Evolutionary conservation across 148 eudicot genomes (phyloP).

Genomic region (Chenopodium album): DNA sequence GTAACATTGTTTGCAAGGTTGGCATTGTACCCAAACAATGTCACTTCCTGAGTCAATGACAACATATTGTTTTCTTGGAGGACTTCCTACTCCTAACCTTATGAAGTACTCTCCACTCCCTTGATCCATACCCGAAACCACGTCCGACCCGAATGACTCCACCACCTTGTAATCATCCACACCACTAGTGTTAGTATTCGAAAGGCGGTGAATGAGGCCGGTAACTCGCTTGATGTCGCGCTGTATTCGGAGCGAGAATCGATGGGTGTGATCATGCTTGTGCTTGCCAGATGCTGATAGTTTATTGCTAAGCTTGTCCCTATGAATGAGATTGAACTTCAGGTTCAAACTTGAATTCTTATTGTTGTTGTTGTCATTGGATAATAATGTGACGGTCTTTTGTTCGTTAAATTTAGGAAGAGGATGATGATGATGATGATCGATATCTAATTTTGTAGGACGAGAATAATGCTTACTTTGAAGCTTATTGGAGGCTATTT

Average conservation of each 20-base stretch:
- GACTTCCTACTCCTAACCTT: slow-evolving; percentile 83
- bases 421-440: not conserved
- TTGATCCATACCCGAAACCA: slow-evolving; percentile 84
- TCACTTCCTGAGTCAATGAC: slow-evolving; percentile 89
- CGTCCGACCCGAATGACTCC: slow-evolving; percentile 62
- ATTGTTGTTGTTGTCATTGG: not conserved
- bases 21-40: slow-evolving; percentile 91
- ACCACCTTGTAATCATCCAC: slow-evolving; percentile 33
- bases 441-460: not conserved
- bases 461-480: slow-evolving; percentile 14
- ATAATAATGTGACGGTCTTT: not conserved
- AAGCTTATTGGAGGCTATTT: slow-evolving; percentile 23
- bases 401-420: not conserved
- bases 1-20: slow-evolving; percentile 77
- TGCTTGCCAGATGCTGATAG: not conserved
- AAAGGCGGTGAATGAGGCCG: slow-evolving; percentile 33
- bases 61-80: slow-evolving; percentile 67
- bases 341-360: not conserved
- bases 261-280: slow-evolving; percentile 33
- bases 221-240: slow-evolving; percentile 56
- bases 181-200: slow-evolving; percentile 13
- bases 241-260: slow-evolving; percentile 49
- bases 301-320: slow-evolving; percentile 41
- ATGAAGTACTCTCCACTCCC: slow-evolving; percentile 95
- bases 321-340: slow-evolving; percentile 60